Evolutionary conservation across 495 filamentous ascomycete genomes (phyloP).

Genomic region (Chaetomidium leptoderma): DNA sequence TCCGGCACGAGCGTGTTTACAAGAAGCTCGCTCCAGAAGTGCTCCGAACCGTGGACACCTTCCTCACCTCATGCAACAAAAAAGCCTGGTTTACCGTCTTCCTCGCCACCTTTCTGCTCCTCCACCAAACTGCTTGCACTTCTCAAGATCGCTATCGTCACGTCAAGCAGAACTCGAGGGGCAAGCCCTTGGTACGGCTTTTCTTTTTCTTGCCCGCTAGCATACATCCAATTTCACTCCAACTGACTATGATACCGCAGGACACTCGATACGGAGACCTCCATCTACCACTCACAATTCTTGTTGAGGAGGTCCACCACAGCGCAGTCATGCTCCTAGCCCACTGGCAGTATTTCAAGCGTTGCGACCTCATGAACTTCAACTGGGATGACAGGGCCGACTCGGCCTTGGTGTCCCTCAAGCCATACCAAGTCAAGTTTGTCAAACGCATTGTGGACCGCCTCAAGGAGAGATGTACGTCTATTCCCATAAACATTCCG

Average conservation of each 20-base stretch:
- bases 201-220: background rate
- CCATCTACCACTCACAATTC: constrained; percentile 15
- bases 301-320: constrained; percentile 28
- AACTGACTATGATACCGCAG: constrained; percentile 9
- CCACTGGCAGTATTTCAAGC: constrained; percentile 32
- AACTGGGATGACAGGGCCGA: constrained; percentile 19
- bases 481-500: background rate
- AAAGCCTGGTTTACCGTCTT: constrained; percentile 41
- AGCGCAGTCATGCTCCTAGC: constrained; percentile 25
- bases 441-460: constrained; percentile 15
- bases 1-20: constrained; percentile 31
- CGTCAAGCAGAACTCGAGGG: constrained; percentile 15
- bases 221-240: background rate
- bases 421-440: constrained; percentile 17
- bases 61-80: constrained; percentile 31
- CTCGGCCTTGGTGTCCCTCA: constrained; percentile 17
- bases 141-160: constrained; percentile 24
- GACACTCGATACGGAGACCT: constrained; percentile 28
- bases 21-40: constrained; percentile 21
- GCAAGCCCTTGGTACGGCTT: constrained; percentile 11
- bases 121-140: constrained; percentile 20
- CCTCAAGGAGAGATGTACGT: constrained; percentile 22
- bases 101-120: constrained; percentile 37
- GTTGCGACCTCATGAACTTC: constrained; percentile 24
- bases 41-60: constrained; percentile 32